phyloP scores from a whole-genome alignment of 192 early-diverging fungal genomes.

The Podila epicladia region DNA sequence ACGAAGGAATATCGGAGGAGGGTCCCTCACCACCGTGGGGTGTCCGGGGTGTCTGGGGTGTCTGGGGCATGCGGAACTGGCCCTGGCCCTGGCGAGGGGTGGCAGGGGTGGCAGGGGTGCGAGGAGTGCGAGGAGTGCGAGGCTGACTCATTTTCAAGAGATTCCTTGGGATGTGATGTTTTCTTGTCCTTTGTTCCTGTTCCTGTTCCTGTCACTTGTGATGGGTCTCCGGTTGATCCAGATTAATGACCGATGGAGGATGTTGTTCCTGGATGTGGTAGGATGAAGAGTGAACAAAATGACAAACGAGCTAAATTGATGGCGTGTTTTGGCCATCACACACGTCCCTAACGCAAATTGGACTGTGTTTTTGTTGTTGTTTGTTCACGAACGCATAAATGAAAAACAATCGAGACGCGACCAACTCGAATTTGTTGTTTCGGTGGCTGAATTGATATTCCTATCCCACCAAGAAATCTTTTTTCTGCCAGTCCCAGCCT shows the following conservation, averaged over 20 bases:
- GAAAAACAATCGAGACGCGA: not conserved
- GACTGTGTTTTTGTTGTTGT: no score
- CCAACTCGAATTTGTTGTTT: not conserved
- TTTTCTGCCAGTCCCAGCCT: not conserved
- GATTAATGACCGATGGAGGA: no score
- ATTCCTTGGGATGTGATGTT: not conserved
- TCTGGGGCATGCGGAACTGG: conserved; percentile 7
- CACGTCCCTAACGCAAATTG: no score
- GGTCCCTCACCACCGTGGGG: conserved; percentile 12
- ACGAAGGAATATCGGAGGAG: conserved; percentile 43
- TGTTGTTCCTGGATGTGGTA: no score
- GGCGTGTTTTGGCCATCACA: no score
- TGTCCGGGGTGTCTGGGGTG: conserved; percentile 2
- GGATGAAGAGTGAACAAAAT: no score
- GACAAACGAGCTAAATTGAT: no score
- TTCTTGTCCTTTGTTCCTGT: not conserved
- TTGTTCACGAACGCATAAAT: not conserved
- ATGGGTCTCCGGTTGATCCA: not conserved
- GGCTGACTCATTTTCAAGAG: not conserved
- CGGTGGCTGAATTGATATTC: not conserved
- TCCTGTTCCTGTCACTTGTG: conserved; percentile 6
- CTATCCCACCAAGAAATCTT: not conserved
- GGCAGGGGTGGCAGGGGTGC: conserved; percentile 24
- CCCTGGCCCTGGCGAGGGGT: no score
- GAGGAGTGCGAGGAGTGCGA: conserved; percentile 29